Conservation (phyloP, 805 yeast genomes). For the Jamesozyma rosinii region DNA sequence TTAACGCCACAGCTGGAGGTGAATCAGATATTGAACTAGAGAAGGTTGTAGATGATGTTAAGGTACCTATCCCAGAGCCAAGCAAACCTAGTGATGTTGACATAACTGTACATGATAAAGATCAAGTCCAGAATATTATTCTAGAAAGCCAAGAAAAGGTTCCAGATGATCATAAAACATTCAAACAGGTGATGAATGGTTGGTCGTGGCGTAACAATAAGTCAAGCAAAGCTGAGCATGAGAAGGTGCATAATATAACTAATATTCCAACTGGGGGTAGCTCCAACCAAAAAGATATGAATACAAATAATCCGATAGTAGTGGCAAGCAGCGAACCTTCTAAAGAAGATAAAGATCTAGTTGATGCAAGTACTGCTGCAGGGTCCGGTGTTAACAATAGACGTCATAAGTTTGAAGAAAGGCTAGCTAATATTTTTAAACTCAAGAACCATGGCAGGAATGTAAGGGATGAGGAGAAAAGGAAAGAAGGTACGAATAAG, state of each 20-base stretch:
- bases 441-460: conserved; percentile 4
- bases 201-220: conserved; percentile 1
- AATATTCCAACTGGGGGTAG: background rate
- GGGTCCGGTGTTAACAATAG: background rate
- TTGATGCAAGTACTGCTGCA: background rate
- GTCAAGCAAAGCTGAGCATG: background rate
- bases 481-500: background rate
- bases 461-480: background rate
- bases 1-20: background rate
- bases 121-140: background rate
- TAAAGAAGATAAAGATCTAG: background rate
- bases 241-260: background rate
- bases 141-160: background rate
- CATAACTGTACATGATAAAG: background rate
- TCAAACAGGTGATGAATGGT: conserved; percentile 1
- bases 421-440: conserved; percentile 16
- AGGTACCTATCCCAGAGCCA: background rate
- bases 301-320: background rate
- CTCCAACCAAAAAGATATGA: background rate
- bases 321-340: background rate
- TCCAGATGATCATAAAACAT: background rate
- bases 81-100: background rate
- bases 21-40: background rate
- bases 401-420: conserved; percentile 16
- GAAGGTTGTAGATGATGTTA: background rate